Evolutionary conservation across 2,329 filamentous ascomycete genomes (phyloP), one percentile per base, ranked within the genome.

Genomic region (Phialocephala subalpina): DNA sequence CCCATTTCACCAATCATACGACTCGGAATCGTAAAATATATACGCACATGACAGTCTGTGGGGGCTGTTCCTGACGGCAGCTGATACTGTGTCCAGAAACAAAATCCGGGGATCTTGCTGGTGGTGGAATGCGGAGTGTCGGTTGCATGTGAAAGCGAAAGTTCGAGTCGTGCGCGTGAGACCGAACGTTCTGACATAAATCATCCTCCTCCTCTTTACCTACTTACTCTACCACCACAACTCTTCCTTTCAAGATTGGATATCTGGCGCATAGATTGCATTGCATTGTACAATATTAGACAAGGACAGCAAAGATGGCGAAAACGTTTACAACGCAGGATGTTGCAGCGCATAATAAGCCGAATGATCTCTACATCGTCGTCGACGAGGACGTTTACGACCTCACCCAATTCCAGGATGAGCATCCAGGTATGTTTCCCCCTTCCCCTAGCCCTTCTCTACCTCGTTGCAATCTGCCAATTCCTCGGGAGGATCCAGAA

Each of bases 311-410:
- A 56, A 73, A 47, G 16, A 99, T 99, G 96, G 92, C 94, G 59
- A 92, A 96, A 82, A 91, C 87, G 35, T 97, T 97, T 79, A 91
- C 90, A 62, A 85, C 89, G 71, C 87, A 87, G 82, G 94, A 97
- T 78, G 95, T 99, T 69, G 90, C 94, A 77, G 89, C 92, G 81
- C 94, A 98, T 81, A 97, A 93, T 85, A 97, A 95, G 82, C 80
- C 90, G 55, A 89, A 93, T 76, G 90, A 90, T 77, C 85, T 97
- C 68, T 98, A 90, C 88, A 92, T 98, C 76, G 88, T 97, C 71
- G 89, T 98, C 72, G 95, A 98, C 73, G 92, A 94, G 75, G 95
- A 98, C 80, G 95, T 98, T 72, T 98, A 97, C 80, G 95, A 99
- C 77, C 79, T 98, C 74, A 97, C 94, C 73, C 94, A 90, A 76